Evolutionary conservation across 805 yeast genomes (phyloP).

Genomic region (baker's yeast (Saccharomyces cerevisiae)): DNA sequence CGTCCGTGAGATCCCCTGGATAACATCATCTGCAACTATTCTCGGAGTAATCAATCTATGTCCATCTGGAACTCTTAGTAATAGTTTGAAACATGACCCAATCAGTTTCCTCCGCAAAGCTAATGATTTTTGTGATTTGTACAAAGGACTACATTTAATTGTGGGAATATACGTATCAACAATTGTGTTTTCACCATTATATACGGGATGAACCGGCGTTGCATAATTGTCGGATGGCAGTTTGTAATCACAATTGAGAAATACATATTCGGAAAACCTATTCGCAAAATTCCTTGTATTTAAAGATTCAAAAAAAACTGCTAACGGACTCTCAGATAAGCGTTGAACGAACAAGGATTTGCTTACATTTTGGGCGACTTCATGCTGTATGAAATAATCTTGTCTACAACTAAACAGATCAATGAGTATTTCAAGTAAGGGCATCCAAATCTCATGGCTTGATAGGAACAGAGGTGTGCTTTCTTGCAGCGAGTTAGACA

Average conservation of each 20-base stretch:
- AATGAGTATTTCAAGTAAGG: slow-evolving; percentile 15
- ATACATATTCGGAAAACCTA: slow-evolving; percentile 16
- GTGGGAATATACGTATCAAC: slow-evolving; percentile 14
- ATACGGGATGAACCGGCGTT: slow-evolving; percentile 14
- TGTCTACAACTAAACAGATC: slow-evolving; percentile 21
- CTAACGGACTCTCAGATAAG: slow-evolving; percentile 18
- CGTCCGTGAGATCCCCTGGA: slow-evolving; percentile 7
- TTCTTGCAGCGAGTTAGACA: slow-evolving; percentile 15
- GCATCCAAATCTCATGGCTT: slow-evolving; percentile 23
- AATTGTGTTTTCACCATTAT: slow-evolving; percentile 11
- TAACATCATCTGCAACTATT: slow-evolving; percentile 9
- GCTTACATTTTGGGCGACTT: slow-evolving; percentile 4
- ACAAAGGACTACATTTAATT: slow-evolving; percentile 4
- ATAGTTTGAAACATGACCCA: slow-evolving; percentile 12
- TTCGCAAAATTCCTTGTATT: slow-evolving; percentile 11
- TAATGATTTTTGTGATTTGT: slow-evolving; percentile 15
- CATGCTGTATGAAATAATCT: slow-evolving; percentile 18
- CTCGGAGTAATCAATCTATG: slow-evolving; percentile 10
- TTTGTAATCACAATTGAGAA: slow-evolving; percentile 11
- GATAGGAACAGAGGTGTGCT: slow-evolving; percentile 9
- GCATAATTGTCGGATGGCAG: not conserved
- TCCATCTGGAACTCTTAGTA: slow-evolving; percentile 14
- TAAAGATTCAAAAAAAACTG: slow-evolving; percentile 10
- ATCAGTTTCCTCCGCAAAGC: slow-evolving; percentile 16
- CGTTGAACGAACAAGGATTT: slow-evolving; percentile 6